phyloP scores from a whole-genome alignment of 768 basidiomycete species.

The Sporobolomyces roseus region DNA sequence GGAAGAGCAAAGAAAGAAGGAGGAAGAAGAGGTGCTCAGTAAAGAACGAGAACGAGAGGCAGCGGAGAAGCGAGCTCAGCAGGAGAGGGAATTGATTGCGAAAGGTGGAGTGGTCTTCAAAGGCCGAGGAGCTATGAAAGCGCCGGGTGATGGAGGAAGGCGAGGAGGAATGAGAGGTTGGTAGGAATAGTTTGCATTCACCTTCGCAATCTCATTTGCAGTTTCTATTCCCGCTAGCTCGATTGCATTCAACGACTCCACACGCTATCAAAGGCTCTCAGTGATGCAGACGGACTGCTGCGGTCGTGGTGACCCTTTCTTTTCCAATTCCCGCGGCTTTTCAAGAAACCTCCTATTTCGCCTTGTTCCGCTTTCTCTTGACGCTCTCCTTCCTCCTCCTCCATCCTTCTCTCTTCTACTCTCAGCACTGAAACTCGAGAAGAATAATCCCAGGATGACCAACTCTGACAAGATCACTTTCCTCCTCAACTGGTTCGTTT shows the following conservation, averaged over 20 bases:
- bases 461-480: constrained; percentile 19
- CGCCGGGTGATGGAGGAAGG: constrained; percentile 2
- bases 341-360: no score
- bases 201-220: no score
- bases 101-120: constrained; percentile 34
- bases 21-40: constrained; percentile 61
- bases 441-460: not conserved
- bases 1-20: constrained; percentile 56
- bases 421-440: no score
- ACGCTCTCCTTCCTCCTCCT: not conserved
- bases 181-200: not conserved
- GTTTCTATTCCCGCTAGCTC: no score
- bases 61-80: constrained; percentile 47
- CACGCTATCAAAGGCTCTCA: no score
- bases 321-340: no score
- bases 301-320: no score
- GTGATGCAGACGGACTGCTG: no score
- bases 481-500: constrained; percentile 33
- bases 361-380: not conserved
- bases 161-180: constrained; percentile 41
- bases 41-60: constrained; percentile 60
- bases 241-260: no score
- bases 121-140: constrained; percentile 42
- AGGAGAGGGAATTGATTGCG: constrained; percentile 26
- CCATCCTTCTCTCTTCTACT: not conserved